Evolutionary conservation across 2,329 filamentous ascomycete species (phyloP).

Genomic region (Aphanocladium album): DNA sequence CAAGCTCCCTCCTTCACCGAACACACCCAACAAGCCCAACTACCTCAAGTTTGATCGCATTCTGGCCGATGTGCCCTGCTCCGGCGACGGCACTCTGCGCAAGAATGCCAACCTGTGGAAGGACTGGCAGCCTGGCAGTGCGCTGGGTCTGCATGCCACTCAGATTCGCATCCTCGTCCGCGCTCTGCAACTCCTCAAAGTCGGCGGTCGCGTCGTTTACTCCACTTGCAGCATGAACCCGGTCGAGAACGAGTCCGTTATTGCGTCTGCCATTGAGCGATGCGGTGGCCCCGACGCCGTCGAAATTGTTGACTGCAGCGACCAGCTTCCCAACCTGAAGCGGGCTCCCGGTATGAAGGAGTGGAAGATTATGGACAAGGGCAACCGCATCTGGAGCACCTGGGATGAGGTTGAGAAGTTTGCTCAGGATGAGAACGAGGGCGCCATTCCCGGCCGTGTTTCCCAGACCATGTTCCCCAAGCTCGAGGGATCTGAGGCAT

Average conservation of each 20-base stretch:
- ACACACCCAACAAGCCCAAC: conserved; percentile 49
- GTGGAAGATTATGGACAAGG: conserved; percentile 92
- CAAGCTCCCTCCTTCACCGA: conserved; percentile 63
- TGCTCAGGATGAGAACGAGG: conserved; percentile 51
- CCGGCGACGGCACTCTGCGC: conserved; percentile 85
- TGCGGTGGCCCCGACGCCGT: conserved; percentile 82
- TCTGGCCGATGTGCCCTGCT: conserved; percentile 93
- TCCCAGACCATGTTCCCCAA: conserved; percentile 79
- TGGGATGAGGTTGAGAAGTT: conserved; percentile 78
- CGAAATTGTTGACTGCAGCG: conserved; percentile 75
- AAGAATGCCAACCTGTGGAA: conserved; percentile 96
- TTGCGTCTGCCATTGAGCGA: conserved; percentile 80
- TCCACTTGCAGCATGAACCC: conserved; percentile 99
- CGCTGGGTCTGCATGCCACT: conserved; percentile 77
- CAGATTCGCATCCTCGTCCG: conserved; percentile 88
- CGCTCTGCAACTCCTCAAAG: conserved; percentile 92
- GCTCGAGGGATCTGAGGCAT: conserved; percentile 47
- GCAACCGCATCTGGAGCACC: conserved; percentile 69
- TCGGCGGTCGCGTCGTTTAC: conserved; percentile 90
- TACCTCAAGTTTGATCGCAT: conserved; percentile 98
- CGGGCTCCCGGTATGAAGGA: conserved; percentile 69
- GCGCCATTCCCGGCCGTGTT: conserved; percentile 60
- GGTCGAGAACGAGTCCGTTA: conserved; percentile 90
- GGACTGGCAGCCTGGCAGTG: conserved; percentile 87
- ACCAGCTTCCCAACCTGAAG: conserved; percentile 71